These are phyloP conservation scores for Gelatoporia subvermispora DNA, from an alignment of 768 basidiomycete genomes.

Conservation along the genomic window DNA sequence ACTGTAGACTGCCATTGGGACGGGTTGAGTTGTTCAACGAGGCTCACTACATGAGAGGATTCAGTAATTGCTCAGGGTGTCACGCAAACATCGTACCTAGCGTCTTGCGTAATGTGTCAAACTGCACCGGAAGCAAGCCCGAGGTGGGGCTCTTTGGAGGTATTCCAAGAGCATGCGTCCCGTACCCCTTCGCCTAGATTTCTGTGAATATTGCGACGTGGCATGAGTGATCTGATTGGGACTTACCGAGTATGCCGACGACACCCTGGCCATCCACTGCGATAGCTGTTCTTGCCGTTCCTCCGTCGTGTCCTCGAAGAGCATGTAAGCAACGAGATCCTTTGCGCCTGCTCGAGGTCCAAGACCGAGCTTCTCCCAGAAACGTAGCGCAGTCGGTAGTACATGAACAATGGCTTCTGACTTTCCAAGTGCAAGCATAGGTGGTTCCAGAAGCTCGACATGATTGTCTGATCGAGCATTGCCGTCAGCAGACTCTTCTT, in stretches of 20 bases:
- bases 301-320: slow-evolving; percentile 59
- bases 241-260: slow-evolving; percentile 55
- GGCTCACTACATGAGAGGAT: slow-evolving; percentile 9
- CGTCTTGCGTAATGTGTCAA: slow-evolving; percentile 68
- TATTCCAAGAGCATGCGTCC: slow-evolving; percentile 49
- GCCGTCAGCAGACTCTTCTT: not conserved
- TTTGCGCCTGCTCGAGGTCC: slow-evolving; percentile 68
- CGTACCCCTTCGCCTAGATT: slow-evolving; percentile 55
- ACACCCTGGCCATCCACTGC: slow-evolving; percentile 54
- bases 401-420: slow-evolving; percentile 66
- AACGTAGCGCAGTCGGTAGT: slow-evolving; percentile 64
- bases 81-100: slow-evolving; percentile 37
- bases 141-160: slow-evolving; percentile 41
- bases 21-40: slow-evolving; percentile 8
- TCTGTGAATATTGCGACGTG: no score
- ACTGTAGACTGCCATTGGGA: slow-evolving; percentile 17
- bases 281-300: slow-evolving; percentile 45
- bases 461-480: not conserved
- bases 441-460: slow-evolving; percentile 39
- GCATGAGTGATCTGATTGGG: no score
- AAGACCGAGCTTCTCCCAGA: slow-evolving; percentile 84
- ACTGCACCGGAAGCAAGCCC: slow-evolving; percentile 59
- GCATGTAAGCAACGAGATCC: slow-evolving; percentile 60
- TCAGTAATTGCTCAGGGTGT: no score
- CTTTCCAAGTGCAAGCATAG: slow-evolving; percentile 63